Evolutionary conservation across 495 filamentous ascomycete genomes (phyloP), one percentile per base, ranked within the genome.

Genomic region (Penicillium flavigenum): DNA sequence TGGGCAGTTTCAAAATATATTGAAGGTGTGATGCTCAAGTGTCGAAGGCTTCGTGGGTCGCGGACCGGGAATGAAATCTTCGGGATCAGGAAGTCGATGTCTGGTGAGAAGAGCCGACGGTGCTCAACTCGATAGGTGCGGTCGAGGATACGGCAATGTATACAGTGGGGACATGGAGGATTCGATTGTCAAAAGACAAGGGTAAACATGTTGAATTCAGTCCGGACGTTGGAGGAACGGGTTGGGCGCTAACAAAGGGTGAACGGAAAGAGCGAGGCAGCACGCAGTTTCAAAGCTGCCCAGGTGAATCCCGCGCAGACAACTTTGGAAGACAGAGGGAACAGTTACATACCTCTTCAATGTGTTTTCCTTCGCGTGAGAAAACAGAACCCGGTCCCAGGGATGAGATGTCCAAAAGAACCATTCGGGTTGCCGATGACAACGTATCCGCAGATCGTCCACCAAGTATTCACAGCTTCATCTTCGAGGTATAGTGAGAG

Each of bases 251-350:
- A 22, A 41, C 16, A 19, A 22, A 16, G 0, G 14, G 4, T 29
- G 7, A 16, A 47, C 24, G 44, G 24, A 47, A 47, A 47, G 44
- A 9, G 44, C 44, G 16, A 47, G 44, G 29, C 44, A 47, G 44
- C 44, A 47, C 2, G 12, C 26, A 16, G 2, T 47, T 46, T 47
- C 44, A 9, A 17, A n/a, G 36, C 7, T 17, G 6, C 16, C 36
- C 31, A 31, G 31, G 31, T 39, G n/a, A 17, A 39, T 39, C 6
- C 5, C 14, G 5, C 6, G 0, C 16, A 16, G 36, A 17, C 36
- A 39, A 29, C 27, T 0, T 29, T 29, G 27, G 27, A 29, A 39
- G 36, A 39, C 36, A 39, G 36, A 39, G 14, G 16, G 16, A 39
- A 17, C 36, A 26, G 0, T n/a, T 1, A 26, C 4, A 26, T 17